phyloP scores from a whole-genome alignment of 202 grass and related monocot genomes.

The Elaeis oleifera region DNA sequence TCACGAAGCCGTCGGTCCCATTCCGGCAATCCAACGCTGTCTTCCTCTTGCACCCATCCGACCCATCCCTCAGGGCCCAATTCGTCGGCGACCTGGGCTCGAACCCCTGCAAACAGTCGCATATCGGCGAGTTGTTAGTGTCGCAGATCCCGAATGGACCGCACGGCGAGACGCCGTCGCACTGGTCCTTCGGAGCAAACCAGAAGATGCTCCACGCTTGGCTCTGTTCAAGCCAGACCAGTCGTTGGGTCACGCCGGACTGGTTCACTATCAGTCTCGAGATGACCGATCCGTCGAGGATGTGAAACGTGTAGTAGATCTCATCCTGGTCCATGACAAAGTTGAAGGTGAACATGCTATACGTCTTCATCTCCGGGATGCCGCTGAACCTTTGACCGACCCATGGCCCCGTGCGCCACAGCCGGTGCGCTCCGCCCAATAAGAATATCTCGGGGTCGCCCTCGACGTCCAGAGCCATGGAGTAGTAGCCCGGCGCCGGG shows the following conservation, averaged over 20 bases:
- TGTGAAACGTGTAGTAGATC: neutral
- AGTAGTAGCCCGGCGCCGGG: no score
- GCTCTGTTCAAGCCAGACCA: neutral
- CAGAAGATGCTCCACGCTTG: neutral
- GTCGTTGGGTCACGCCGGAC: neutral
- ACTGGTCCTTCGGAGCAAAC: neutral
- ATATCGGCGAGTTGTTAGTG: neutral
- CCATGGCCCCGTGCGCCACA: no score
- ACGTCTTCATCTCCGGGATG: no score
- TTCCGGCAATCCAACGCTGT: neutral
- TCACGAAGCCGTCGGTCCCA: neutral
- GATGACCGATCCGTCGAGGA: neutral
- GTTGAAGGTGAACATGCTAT: no score
- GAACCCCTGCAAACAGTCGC: conserved; percentile 2
- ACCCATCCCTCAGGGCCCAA: neutral
- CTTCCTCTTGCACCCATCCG: neutral
- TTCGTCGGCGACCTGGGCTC: neutral
- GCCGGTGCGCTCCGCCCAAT: no score
- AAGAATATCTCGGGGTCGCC: no score
- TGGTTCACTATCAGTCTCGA: neutral
- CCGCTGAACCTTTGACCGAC: no score
- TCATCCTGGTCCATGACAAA: neutral
- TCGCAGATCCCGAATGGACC: neutral
- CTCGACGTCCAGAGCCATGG: no score
- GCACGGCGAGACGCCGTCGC: neutral